Percentiles rank a stretch among this genome's conserved stretches.
These are phyloP conservation scores for Coemansia sp. DNA, from an alignment of 192 early-diverging fungal species.

Conservation along the genomic window DNA sequence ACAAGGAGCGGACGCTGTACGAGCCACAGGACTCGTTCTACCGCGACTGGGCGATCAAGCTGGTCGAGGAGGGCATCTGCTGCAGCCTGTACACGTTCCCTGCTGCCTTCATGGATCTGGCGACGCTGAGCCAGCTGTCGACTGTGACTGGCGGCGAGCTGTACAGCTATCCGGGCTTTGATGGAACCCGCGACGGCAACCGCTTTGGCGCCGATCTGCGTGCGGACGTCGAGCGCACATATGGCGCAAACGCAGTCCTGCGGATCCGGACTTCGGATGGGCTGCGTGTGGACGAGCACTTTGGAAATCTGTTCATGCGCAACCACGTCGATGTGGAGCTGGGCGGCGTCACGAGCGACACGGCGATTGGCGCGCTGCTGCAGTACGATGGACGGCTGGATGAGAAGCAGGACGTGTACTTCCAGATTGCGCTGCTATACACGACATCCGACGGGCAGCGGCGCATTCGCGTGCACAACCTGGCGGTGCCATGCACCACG, in stretches of 20 bases:
- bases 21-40: slow-evolving; percentile 87
- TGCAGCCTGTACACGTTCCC: slow-evolving; percentile 94
- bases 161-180: slow-evolving; percentile 81
- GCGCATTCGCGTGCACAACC: slow-evolving; percentile 89
- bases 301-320: slow-evolving; percentile 92
- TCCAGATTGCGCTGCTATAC: slow-evolving; percentile 95
- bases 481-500: slow-evolving; percentile 72
- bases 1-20: slow-evolving; percentile 87
- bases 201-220: slow-evolving; percentile 75
- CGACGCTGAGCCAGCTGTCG: slow-evolving; percentile 72
- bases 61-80: slow-evolving; percentile 76
- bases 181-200: slow-evolving; percentile 65
- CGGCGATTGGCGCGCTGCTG: slow-evolving; percentile 76
- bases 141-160: slow-evolving; percentile 88
- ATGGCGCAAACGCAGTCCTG: slow-evolving; percentile 84
- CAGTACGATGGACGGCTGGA: slow-evolving; percentile 90
- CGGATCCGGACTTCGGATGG: slow-evolving; percentile 90
- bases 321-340: slow-evolving; percentile 92
- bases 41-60: slow-evolving; percentile 77
- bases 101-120: slow-evolving; percentile 82
- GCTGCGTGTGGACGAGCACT: slow-evolving; percentile 79
- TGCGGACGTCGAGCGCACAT: slow-evolving; percentile 68
- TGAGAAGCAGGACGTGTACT: slow-evolving; percentile 72
- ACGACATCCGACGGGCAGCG: slow-evolving; percentile 86
- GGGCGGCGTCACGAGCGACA: slow-evolving; percentile 83